phyloP scores from a whole-genome alignment of 768 basidiomycete species.

The Psilocybe cubensis region DNA sequence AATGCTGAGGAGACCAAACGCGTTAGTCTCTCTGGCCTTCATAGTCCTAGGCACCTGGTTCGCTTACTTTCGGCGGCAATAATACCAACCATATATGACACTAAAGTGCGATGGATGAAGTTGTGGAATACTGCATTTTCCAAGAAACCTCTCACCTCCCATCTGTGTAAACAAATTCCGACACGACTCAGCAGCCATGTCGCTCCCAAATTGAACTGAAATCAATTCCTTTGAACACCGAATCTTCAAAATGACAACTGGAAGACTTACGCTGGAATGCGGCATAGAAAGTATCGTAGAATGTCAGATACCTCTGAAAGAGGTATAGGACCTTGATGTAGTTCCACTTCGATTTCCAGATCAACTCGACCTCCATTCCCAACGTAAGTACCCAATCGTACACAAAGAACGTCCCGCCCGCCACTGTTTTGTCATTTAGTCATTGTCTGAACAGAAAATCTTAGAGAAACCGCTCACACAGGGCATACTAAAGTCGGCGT shows the following conservation, averaged over 20 bases:
- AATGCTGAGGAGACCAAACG: not conserved
- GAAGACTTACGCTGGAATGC: slow-evolving; percentile 10
- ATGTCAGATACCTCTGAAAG: slow-evolving; percentile 16
- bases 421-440: not conserved
- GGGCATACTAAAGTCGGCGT: not conserved
- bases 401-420: not conserved
- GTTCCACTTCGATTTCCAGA: slow-evolving; percentile 15
- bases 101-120: not conserved
- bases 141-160: not conserved
- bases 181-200: not conserved
- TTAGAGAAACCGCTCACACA: not conserved
- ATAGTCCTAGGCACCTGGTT: not conserved
- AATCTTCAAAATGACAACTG: not conserved
- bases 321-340: slow-evolving; percentile 12
- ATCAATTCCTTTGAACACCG: not conserved
- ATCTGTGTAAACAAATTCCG: not conserved
- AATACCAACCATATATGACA: not conserved
- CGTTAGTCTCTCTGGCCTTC: not conserved
- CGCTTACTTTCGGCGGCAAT: not conserved
- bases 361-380: slow-evolving; percentile 12
- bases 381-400: slow-evolving; percentile 15
- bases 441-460: not conserved
- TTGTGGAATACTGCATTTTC: not conserved
- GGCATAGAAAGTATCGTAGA: slow-evolving; percentile 8
- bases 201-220: not conserved